phyloP scores from a whole-genome alignment of 139 green algal genomes.

The Pycnococcus provasolii region DNA sequence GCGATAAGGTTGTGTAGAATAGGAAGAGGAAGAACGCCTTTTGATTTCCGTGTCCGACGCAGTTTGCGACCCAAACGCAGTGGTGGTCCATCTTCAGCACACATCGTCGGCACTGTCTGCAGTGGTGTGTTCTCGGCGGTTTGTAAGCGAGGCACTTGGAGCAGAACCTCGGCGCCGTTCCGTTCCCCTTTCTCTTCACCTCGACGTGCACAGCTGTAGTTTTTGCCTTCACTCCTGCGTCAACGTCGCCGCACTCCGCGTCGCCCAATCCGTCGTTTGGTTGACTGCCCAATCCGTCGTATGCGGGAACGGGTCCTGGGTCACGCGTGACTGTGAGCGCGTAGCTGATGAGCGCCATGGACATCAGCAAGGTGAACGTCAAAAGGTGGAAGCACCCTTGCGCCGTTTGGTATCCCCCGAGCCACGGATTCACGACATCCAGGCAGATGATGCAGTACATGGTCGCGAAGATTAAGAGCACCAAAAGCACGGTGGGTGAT shows the following conservation, averaged over 20 bases:
- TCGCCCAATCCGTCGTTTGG: conserved; percentile 5
- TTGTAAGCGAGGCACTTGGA: conserved; percentile 72
- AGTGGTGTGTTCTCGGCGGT: conserved; percentile 75
- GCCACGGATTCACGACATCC: conserved; percentile 14
- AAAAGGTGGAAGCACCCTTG: conserved; percentile 11
- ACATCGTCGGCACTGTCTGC: conserved; percentile 68
- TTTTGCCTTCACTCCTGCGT: conserved; percentile 20
- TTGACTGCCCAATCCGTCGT: conserved; percentile 5
- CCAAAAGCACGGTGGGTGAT: conserved; percentile 19
- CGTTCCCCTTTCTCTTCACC: conserved; percentile 54
- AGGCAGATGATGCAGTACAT: conserved; percentile 22
- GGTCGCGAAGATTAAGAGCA: conserved; percentile 24
- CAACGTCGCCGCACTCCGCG: conserved; percentile 1
- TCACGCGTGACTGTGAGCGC: conserved; percentile 19
- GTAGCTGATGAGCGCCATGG: conserved; percentile 27
- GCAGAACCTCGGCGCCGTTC: conserved; percentile 47
- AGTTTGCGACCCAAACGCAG: conserved; percentile 77
- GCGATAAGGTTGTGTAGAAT: conserved; percentile 34
- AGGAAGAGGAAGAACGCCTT: conserved; percentile 68
- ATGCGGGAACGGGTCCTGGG: conserved; percentile 23
- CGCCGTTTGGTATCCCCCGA: conserved; percentile 17
- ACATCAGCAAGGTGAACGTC: conserved; percentile 13
- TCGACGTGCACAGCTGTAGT: conserved; percentile 18
- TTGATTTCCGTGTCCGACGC: conserved; percentile 82
- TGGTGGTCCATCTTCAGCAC: conserved; percentile 77